Evolutionary conservation across 208 protist genomes (phyloP).

Genomic region (Leishmania arabica): DNA sequence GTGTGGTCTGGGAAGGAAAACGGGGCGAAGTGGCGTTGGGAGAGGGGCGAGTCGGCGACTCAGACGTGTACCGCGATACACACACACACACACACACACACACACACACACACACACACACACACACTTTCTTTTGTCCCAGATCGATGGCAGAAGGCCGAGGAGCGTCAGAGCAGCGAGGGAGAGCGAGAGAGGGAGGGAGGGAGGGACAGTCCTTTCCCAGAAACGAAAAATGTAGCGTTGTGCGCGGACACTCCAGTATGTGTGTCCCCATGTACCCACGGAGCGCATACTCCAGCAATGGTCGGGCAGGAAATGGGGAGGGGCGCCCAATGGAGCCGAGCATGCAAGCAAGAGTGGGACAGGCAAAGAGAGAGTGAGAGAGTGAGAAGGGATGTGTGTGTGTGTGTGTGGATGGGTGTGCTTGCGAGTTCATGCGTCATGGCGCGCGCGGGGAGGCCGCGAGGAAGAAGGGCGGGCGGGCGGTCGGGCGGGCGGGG

Average conservation of each 20-base stretch:
- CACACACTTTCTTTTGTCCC: not conserved
- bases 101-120: not conserved
- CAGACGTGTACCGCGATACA: not conserved
- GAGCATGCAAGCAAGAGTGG: not conserved
- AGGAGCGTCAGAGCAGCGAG: not conserved
- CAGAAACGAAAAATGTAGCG: not conserved
- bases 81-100: not conserved
- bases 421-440: no score
- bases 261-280: not conserved
- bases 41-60: not conserved
- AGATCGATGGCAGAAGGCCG: not conserved
- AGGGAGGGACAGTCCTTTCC: not conserved
- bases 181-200: not conserved
- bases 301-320: not conserved
- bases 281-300: not conserved
- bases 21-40: not conserved
- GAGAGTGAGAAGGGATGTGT: no score
- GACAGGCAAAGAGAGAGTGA: no score
- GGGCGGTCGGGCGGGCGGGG: no score
- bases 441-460: no score
- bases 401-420: no score
- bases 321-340: not conserved
- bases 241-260: not conserved
- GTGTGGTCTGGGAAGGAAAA: not conserved
- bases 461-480: not conserved